These are phyloP conservation scores for Coemansia sp. DNA, from an alignment of 192 early-diverging fungal genomes.

Conservation along the genomic window DNA sequence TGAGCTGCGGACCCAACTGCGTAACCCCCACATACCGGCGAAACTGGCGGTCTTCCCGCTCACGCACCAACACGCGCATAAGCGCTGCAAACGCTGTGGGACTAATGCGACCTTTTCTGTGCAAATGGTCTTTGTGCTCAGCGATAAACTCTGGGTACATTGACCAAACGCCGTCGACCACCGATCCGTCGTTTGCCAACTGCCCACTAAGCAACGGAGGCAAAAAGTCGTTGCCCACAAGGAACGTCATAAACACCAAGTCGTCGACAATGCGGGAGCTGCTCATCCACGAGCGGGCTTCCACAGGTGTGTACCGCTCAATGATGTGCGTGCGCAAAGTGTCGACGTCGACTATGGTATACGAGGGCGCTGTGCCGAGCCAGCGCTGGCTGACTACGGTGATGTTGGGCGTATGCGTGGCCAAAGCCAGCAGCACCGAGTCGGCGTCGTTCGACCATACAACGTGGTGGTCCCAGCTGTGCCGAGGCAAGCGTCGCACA, in stretches of 20 bases:
- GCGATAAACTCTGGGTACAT: constrained; percentile 21
- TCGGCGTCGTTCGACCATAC: constrained; percentile 97
- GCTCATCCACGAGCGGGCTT: constrained; percentile 68
- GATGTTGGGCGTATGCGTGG: constrained; percentile 90
- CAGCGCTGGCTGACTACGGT: constrained; percentile 84
- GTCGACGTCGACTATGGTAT: constrained; percentile 16
- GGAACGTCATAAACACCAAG: constrained; percentile 87
- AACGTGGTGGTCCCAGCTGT: constrained; percentile 59
- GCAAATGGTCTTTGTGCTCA: constrained; percentile 27
- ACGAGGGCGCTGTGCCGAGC: constrained; percentile 40
- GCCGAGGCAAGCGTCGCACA: constrained; percentile 70
- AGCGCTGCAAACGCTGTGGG: constrained; percentile 43
- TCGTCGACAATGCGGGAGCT: constrained; percentile 74
- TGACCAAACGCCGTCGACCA: constrained; percentile 57
- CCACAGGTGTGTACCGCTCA: constrained; percentile 69
- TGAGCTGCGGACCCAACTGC: constrained; percentile 22
- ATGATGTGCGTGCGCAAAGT: constrained; percentile 52
- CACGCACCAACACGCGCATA: constrained; percentile 45
- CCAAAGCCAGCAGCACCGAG: constrained; percentile 89
- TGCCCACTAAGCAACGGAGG: constrained; percentile 47
- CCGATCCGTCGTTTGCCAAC: constrained; percentile 52
- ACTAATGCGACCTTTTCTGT: constrained; percentile 58
- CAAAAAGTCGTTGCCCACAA: constrained; percentile 96
- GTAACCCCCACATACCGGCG: constrained; percentile 27
- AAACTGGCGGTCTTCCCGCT: constrained; percentile 59